A percentile compares a stretch with the other conserved stretches of the same genome.
These are phyloP conservation scores for Brettanomyces sp. DNA, from an alignment of 805 yeast genomes.

Conservation along the genomic window DNA sequence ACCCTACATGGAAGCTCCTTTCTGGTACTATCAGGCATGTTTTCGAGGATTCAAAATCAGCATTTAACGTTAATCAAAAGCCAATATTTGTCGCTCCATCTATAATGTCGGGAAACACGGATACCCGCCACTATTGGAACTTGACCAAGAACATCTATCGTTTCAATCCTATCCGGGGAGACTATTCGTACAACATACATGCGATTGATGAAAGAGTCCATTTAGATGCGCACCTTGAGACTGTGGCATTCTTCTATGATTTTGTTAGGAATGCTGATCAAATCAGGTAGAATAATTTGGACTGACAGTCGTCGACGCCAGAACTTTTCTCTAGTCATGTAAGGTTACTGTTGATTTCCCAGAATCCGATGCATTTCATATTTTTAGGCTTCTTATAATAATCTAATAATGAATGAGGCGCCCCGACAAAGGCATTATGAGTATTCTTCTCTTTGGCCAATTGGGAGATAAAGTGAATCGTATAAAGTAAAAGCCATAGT, in stretches of 20 bases:
- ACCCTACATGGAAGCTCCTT: slow-evolving; percentile 29
- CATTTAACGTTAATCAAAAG: slow-evolving; percentile 43
- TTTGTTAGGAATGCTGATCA: slow-evolving; percentile 23
- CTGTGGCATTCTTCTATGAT: slow-evolving; percentile 34
- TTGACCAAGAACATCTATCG: slow-evolving; percentile 52
- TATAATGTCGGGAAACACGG: slow-evolving; percentile 62
- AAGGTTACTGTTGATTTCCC: too few relatives aligned
- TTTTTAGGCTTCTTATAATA: too few relatives aligned
- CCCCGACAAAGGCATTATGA: too few relatives aligned
- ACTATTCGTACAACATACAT: slow-evolving; percentile 34
- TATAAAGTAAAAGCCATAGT: too few relatives aligned
- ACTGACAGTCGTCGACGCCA: too few relatives aligned
- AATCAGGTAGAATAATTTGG: too few relatives aligned
- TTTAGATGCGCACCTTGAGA: slow-evolving; percentile 50
- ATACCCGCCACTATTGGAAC: slow-evolving; percentile 55
- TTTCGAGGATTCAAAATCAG: slow-evolving; percentile 28
- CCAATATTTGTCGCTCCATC: slow-evolving; percentile 41
- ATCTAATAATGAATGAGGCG: too few relatives aligned
- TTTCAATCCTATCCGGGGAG: slow-evolving; percentile 31
- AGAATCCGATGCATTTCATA: too few relatives aligned
- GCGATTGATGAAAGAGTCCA: slow-evolving; percentile 54
- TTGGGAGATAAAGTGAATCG: too few relatives aligned
- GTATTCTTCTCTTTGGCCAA: too few relatives aligned
- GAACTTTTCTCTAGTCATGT: too few relatives aligned
- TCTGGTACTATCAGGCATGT: slow-evolving; percentile 37